Percentiles rank a stretch among this genome's conserved stretches.
Conservation (phyloP, 768 basidiomycete species). For the Mycena amicta region DNA sequence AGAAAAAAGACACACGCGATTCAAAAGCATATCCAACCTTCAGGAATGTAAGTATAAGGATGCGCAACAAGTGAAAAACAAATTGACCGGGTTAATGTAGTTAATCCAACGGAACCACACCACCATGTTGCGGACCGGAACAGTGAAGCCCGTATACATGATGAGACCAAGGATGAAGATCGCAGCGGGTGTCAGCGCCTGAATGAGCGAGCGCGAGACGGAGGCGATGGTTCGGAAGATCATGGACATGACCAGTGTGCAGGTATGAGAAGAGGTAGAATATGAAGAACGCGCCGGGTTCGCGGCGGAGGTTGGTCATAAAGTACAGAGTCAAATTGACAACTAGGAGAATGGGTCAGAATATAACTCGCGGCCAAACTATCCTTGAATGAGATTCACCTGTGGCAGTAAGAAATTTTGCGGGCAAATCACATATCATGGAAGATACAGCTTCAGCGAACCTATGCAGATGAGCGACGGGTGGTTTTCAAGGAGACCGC, state of each 20-base stretch:
- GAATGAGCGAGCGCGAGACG: slow-evolving; percentile 38
- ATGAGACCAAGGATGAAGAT: slow-evolving; percentile 39
- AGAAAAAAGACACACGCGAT: slow-evolving; percentile 20
- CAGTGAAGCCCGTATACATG: slow-evolving; percentile 47
- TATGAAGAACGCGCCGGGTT: slow-evolving; percentile 42
- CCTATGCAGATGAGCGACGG: background rate
- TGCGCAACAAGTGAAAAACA: too few species aligned
- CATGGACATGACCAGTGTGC: slow-evolving; percentile 32
- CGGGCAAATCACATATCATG: slow-evolving; percentile 41
- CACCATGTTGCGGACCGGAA: slow-evolving; percentile 34
- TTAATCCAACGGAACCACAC: slow-evolving; percentile 32
- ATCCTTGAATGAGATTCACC: too few species aligned
- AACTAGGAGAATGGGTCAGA: slow-evolving; percentile 17
- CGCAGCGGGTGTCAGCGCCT: slow-evolving; percentile 30
- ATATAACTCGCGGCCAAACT: too few species aligned
- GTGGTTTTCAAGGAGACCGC: background rate
- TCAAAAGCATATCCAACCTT: slow-evolving; percentile 48
- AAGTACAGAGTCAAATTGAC: slow-evolving; percentile 44
- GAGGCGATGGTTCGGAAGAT: slow-evolving; percentile 38
- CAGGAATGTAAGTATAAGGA: too few species aligned
- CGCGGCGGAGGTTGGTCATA: slow-evolving; percentile 42
- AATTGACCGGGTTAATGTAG: too few species aligned
- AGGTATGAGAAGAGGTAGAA: slow-evolving; percentile 38
- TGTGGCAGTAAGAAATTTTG: slow-evolving; percentile 26
- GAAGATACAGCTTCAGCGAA: slow-evolving; percentile 41